Conservation (phyloP, 73 alveolate species). For the Paramecium pentaurelia region DNA sequence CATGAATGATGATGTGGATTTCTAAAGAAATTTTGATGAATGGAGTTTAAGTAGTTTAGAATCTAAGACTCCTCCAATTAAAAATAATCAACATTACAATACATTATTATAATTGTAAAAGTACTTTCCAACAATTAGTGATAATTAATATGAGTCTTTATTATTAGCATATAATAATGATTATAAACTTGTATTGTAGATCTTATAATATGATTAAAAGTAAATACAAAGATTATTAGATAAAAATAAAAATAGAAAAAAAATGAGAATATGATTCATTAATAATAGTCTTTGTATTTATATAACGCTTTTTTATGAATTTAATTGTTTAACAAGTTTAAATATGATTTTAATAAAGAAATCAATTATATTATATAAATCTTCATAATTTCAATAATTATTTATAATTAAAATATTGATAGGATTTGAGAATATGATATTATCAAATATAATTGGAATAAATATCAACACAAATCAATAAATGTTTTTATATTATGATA, state of each 20-base stretch:
- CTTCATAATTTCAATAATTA: too few species aligned
- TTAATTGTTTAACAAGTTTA: neutral
- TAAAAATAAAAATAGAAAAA: neutral
- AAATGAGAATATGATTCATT: neutral
- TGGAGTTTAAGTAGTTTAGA: constrained; percentile 17
- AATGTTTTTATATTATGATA: neutral
- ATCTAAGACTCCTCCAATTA: neutral
- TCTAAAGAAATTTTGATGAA: neutral
- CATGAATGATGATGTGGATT: neutral
- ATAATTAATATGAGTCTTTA: neutral
- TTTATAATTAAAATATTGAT: neutral
- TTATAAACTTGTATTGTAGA: neutral
- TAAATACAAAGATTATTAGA: neutral
- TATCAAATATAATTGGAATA: neutral
- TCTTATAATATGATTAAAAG: neutral
- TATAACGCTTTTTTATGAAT: neutral
- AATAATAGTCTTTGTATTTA: neutral
- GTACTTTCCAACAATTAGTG: neutral
- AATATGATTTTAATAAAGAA: too few species aligned
- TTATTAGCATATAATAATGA: neutral
- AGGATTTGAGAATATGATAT: neutral
- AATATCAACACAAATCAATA: neutral
- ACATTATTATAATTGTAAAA: neutral
- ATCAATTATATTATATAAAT: too few species aligned
- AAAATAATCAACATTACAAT: neutral